These are phyloP conservation scores for Podosphaera xanthii DNA, from an alignment of 2,329 filamentous ascomycete genomes.

Conservation along the genomic window DNA sequence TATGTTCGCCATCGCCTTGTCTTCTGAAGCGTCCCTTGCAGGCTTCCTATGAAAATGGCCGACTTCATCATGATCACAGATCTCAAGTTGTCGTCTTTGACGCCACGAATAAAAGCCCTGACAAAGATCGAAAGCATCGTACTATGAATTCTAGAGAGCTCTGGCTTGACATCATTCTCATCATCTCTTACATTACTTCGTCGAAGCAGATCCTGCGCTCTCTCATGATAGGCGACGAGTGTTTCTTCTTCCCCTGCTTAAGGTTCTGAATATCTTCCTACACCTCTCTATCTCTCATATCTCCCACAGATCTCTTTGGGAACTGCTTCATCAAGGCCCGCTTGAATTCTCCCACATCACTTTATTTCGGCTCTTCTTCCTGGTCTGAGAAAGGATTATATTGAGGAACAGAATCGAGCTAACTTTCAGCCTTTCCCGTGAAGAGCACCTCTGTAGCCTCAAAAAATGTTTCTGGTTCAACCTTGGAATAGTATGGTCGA, in stretches of 20 bases:
- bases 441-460: neutral
- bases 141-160: neutral
- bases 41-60: neutral
- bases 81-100: neutral
- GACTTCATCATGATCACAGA: neutral
- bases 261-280: neutral
- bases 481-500: neutral
- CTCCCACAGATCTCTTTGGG: neutral
- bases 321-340: neutral
- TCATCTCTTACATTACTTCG: neutral
- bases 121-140: neutral
- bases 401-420: neutral
- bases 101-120: neutral
- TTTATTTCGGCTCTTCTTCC: neutral
- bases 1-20: no score
- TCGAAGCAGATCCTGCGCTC: neutral
- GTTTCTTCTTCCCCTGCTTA: no score
- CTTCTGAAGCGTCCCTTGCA: no score
- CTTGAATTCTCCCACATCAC: neutral
- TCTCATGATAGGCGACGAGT: no score
- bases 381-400: neutral
- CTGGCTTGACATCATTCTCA: neutral
- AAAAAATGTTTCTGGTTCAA: neutral
- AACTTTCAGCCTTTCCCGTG: neutral
- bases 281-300: neutral